These are phyloP conservation scores for Pseudofabraea citricarpa DNA, from an alignment of 2,329 filamentous ascomycete species.

Conservation along the genomic window DNA sequence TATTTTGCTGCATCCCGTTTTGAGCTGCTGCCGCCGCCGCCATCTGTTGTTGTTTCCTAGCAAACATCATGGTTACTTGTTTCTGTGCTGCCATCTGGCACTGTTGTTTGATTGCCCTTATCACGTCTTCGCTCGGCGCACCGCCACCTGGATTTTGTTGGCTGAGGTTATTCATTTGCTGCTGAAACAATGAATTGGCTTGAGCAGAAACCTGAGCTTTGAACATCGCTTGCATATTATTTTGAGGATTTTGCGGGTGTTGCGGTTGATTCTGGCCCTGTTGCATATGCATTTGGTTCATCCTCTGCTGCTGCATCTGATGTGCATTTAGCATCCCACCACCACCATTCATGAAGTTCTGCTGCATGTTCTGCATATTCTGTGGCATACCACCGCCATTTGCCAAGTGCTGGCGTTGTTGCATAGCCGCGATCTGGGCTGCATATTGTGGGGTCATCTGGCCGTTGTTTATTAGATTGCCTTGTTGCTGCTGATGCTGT, in stretches of 20 bases:
- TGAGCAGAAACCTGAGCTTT: slow-evolving; percentile 21
- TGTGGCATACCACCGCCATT: slow-evolving; percentile 15
- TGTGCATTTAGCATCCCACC: slow-evolving; percentile 29
- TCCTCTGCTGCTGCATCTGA: slow-evolving; percentile 28
- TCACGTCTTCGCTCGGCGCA: too few relatives aligned
- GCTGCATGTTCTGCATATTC: slow-evolving; percentile 23
- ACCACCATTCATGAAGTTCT: slow-evolving; percentile 28
- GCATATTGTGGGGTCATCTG: slow-evolving; percentile 10
- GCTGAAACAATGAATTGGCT: slow-evolving; percentile 19
- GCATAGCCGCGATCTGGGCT: slow-evolving; percentile 16
- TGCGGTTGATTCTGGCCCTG: slow-evolving; percentile 23
- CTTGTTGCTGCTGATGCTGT: slow-evolving; percentile 30
- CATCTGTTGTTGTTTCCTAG: slow-evolving; percentile 10
- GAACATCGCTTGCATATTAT: slow-evolving; percentile 16
- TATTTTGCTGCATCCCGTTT: slow-evolving; percentile 13
- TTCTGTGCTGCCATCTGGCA: slow-evolving; percentile 5
- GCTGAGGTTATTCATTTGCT: slow-evolving; percentile 16
- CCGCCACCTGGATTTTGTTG: slow-evolving; percentile 4
- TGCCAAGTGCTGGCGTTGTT: slow-evolving; percentile 16
- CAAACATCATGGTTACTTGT: slow-evolving; percentile 4
- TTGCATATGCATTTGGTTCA: slow-evolving; percentile 36
- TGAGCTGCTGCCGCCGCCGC: slow-evolving; percentile 20
- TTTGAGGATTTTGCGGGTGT: slow-evolving; percentile 27
- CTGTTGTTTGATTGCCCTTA: too few relatives aligned
- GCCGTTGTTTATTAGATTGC: slow-evolving; percentile 17